phyloP scores from a whole-genome alignment of 139 green algal species.

The Closterium sp. region DNA sequence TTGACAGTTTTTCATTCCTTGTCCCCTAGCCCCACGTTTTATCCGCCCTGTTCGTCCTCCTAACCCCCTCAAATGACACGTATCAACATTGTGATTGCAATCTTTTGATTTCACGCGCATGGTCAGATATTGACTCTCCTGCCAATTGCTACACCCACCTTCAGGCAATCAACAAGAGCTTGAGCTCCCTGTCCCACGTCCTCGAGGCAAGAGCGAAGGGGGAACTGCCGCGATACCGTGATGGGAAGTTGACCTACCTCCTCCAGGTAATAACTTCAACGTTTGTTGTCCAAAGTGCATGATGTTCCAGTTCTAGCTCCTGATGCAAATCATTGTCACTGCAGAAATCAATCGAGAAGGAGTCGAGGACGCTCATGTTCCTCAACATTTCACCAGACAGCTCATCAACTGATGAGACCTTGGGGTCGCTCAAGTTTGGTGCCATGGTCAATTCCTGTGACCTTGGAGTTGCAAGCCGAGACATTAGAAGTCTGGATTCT shows the following conservation, averaged over 20 bases:
- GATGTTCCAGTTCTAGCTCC: background rate
- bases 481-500: background rate
- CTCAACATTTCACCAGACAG: background rate
- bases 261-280: slow-evolving; percentile 69
- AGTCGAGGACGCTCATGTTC: background rate
- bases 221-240: slow-evolving; percentile 85
- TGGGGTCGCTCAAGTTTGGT: background rate
- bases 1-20: background rate
- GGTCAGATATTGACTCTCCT: background rate
- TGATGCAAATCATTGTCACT: background rate
- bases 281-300: background rate
- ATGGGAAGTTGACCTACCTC: slow-evolving; percentile 95
- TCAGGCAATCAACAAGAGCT: slow-evolving; percentile 93
- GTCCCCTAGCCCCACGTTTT: background rate
- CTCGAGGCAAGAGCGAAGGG: slow-evolving; percentile 64
- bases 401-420: background rate
- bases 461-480: background rate
- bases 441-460: background rate
- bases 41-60: background rate
- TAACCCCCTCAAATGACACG: background rate
- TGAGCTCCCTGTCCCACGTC: slow-evolving; percentile 89
- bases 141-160: background rate
- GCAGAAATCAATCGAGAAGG: background rate
- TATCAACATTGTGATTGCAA: no score
- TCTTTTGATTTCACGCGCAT: no score